phyloP scores from a whole-genome alignment of 306 rosid species.

The Vigna mungo region DNA sequence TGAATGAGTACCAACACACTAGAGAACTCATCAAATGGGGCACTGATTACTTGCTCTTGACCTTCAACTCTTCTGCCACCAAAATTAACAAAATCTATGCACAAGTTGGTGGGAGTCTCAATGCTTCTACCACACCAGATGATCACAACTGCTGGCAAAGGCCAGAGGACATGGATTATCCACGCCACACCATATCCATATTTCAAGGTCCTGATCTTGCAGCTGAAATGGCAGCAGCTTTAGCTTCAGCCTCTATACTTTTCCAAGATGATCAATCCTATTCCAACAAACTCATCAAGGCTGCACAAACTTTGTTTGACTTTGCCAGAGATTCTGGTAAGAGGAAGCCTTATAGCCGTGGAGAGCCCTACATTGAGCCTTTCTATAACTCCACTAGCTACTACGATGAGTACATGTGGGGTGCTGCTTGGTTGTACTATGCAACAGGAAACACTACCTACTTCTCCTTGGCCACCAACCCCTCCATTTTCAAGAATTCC shows the following conservation, averaged over 20 bases:
- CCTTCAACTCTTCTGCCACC: conserved; percentile 70
- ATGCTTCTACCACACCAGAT: conserved; percentile 56
- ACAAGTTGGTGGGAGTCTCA: conserved; percentile 58
- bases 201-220: conserved; percentile 64
- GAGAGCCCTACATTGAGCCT: conserved; percentile 40
- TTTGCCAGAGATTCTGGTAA: conserved; percentile 61
- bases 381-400: conserved; percentile 68
- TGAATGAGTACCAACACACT: conserved; percentile 46
- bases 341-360: conserved; percentile 51
- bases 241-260: conserved; percentile 73
- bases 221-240: conserved; percentile 75
- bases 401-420: conserved; percentile 80
- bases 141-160: conserved; percentile 71
- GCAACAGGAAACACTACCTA: conserved; percentile 68
- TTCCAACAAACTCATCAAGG: conserved; percentile 54
- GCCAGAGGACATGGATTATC: conserved; percentile 68
- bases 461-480: conserved; percentile 58
- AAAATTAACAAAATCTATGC: conserved; percentile 55
- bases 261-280: conserved; percentile 58
- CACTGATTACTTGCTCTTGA: conserved; percentile 67
- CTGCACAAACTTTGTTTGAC: conserved; percentile 56
- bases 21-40: conserved; percentile 59
- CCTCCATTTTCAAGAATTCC: conserved; percentile 43
- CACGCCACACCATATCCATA: conserved; percentile 44
- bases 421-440: conserved; percentile 66